Evolutionary conservation across 306 rosid species (phyloP).

Genomic region (Dicorynia guianensis): DNA sequence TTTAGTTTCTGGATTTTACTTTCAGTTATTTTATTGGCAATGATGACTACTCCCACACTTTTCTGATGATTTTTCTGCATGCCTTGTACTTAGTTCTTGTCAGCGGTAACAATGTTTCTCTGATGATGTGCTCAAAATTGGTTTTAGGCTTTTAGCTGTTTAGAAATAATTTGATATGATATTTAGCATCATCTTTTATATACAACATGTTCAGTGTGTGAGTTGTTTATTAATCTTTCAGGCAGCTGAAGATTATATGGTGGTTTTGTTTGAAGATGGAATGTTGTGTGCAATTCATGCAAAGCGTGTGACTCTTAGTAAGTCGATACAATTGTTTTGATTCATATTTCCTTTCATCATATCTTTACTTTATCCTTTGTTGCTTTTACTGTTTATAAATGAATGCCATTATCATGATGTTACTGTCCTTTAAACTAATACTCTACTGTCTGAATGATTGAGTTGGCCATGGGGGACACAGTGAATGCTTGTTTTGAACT

Average conservation of each 20-base stretch:
- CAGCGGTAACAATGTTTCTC: neutral
- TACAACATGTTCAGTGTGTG: constrained; percentile 14
- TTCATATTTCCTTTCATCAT: constrained; percentile 27
- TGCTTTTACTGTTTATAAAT: constrained; percentile 34
- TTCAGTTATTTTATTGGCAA: neutral
- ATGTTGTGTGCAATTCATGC: constrained; percentile 96
- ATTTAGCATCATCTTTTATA: constrained; percentile 21
- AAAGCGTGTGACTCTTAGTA: constrained; percentile 89
- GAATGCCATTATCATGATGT: constrained; percentile 9
- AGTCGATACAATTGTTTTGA: constrained; percentile 45
- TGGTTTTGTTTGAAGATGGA: constrained; percentile 77
- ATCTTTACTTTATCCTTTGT: constrained; percentile 15
- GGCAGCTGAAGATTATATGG: constrained; percentile 87
- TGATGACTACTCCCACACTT: neutral
- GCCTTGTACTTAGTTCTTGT: constrained; percentile 7
- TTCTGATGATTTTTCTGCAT: neutral
- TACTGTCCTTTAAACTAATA: constrained; percentile 6
- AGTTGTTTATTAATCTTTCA: constrained; percentile 42
- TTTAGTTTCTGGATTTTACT: neutral
- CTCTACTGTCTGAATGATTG: neutral
- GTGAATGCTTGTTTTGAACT: neutral
- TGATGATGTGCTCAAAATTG: neutral
- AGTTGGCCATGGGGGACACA: neutral
- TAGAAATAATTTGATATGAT: constrained; percentile 20
- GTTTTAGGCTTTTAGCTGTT: neutral